Conservation (phyloP, 345 rosid species). For the Brassica juncea region DNA sequence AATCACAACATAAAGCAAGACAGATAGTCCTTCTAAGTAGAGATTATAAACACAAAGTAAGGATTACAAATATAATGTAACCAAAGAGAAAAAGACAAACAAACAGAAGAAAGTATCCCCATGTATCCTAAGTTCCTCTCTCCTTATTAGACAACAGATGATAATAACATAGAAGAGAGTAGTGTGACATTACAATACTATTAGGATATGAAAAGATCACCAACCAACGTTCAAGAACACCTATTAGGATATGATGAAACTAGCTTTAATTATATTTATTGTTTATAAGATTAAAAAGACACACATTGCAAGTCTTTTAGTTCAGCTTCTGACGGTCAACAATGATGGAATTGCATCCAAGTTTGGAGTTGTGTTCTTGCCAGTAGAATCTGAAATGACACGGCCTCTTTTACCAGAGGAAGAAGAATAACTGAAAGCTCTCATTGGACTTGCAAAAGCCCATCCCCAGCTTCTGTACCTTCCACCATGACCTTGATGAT, state of each 20-base stretch:
- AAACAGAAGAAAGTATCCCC: neutral
- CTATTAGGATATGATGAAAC: conserved; percentile 21
- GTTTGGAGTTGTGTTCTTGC: conserved; percentile 45
- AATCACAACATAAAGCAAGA: conserved; percentile 22
- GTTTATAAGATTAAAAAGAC: neutral
- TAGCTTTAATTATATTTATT: conserved; percentile 5
- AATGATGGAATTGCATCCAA: conserved; percentile 73
- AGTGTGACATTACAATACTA: conserved; percentile 24
- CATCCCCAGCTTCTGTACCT: conserved; percentile 80
- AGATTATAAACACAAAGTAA: conserved; percentile 3
- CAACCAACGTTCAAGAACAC: conserved; percentile 13
- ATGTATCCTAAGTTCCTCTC: neutral
- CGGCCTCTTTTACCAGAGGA: conserved; percentile 40
- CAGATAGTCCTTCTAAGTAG: neutral
- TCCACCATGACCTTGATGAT: conserved; percentile 44
- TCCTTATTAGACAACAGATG: neutral
- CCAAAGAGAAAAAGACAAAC: conserved; percentile 20
- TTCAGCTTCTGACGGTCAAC: conserved; percentile 61
- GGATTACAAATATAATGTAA: neutral
- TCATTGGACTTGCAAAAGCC: conserved; percentile 96
- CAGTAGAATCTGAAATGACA: conserved; percentile 28
- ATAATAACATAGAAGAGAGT: conserved; percentile 1
- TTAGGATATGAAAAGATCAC: neutral
- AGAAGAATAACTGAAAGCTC: conserved; percentile 65
- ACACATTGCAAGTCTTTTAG: conserved; percentile 13